phyloP scores from a whole-genome alignment of 176 grass and related monocot species.

The Zizania latifolia region DNA sequence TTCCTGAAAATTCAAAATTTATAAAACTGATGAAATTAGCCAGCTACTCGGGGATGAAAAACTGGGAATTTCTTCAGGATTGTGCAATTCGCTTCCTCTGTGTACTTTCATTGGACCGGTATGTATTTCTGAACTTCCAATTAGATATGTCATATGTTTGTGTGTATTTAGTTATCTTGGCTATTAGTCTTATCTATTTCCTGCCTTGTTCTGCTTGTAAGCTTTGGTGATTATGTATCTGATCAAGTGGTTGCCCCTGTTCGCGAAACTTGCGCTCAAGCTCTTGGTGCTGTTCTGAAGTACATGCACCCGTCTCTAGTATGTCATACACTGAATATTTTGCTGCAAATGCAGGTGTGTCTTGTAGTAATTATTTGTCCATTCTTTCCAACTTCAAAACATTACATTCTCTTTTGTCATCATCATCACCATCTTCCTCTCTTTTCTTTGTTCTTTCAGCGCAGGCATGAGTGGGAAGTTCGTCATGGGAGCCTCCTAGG shows the following conservation, averaged over 20 bases:
- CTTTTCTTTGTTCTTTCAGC: slow-evolving; percentile 77
- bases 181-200: slow-evolving; percentile 13
- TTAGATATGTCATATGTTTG: background rate
- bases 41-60: slow-evolving; percentile 70
- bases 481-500: slow-evolving; percentile 97
- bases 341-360: slow-evolving; percentile 92
- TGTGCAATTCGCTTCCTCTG: slow-evolving; percentile 95
- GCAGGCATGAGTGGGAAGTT: slow-evolving; percentile 99
- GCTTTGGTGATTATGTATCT: slow-evolving; percentile 99
- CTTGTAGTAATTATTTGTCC: slow-evolving; percentile 23
- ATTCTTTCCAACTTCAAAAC: background rate
- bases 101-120: slow-evolving; percentile 97
- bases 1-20: slow-evolving; percentile 62
- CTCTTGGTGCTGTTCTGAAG: slow-evolving; percentile 93
- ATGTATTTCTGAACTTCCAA: slow-evolving; percentile 34
- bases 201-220: slow-evolving; percentile 40
- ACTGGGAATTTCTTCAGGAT: slow-evolving; percentile 98
- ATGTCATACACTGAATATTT: slow-evolving; percentile 75
- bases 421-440: background rate
- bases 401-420: slow-evolving; percentile 16
- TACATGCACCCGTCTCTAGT: slow-evolving; percentile 96
- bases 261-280: slow-evolving; percentile 96
- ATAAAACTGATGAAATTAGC: slow-evolving; percentile 67
- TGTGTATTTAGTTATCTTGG: background rate
- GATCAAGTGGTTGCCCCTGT: slow-evolving; percentile 99